These are phyloP conservation scores for Plasmopara viticola DNA, from an alignment of 352 stramenopile genomes.

Conservation along the genomic window DNA sequence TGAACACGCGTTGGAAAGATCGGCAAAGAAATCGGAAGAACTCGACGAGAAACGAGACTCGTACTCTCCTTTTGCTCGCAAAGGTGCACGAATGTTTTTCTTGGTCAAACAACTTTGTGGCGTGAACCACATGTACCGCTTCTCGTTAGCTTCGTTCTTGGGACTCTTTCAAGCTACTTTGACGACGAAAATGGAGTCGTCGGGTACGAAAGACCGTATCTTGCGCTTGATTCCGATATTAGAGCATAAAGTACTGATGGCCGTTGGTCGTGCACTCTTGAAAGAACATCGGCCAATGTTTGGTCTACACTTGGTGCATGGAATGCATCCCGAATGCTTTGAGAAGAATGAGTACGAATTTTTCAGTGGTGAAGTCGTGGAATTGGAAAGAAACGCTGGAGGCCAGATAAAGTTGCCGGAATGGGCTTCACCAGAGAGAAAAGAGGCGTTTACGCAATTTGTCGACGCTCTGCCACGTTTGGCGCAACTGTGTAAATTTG, in stretches of 20 bases:
- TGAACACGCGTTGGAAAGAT: constrained; percentile 81
- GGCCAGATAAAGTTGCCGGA: constrained; percentile 39
- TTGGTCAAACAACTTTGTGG: constrained; percentile 85
- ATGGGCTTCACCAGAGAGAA: constrained; percentile 81
- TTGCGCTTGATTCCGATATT: constrained; percentile 78
- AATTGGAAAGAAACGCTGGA: constrained; percentile 20
- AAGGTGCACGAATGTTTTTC: constrained; percentile 92
- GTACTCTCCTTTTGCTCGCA: constrained; percentile 85
- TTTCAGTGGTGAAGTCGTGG: constrained; percentile 84
- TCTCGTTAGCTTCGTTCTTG: constrained; percentile 89
- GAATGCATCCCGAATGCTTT: constrained; percentile 90
- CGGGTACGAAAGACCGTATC: constrained; percentile 77
- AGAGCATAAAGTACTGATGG: constrained; percentile 88
- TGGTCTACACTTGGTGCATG: constrained; percentile 90
- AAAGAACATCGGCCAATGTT: constrained; percentile 93
- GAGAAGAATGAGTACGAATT: constrained; percentile 91
- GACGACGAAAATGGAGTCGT: constrained; percentile 71
- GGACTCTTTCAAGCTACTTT: constrained; percentile 82
- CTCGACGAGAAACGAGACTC: constrained; percentile 90
- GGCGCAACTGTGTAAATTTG: constrained; percentile 71
- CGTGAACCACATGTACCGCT: constrained; percentile 95
- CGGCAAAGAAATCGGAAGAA: constrained; percentile 84
- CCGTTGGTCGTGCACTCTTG: constrained; percentile 88
- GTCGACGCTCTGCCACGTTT: constrained; percentile 67
- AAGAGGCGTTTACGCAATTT: constrained; percentile 76